phyloP scores from a whole-genome alignment of 441 rosid genomes.

The Erysimum cheiri region DNA sequence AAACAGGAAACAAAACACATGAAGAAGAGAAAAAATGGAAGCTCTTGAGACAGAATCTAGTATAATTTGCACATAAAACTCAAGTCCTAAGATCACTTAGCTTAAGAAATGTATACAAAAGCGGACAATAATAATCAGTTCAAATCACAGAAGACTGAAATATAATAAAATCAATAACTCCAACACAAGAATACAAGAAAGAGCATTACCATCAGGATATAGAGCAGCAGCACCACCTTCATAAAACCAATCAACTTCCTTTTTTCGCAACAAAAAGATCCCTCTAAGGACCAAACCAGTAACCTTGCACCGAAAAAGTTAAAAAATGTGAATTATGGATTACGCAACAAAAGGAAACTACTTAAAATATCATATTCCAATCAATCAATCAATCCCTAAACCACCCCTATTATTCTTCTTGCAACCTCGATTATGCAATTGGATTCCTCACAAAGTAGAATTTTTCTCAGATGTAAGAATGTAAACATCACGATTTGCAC shows the following conservation, averaged over 20 bases:
- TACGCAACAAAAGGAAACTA: neutral
- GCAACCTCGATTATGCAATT: neutral
- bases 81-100: neutral
- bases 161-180: neutral
- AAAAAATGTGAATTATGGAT: slow-evolving; percentile 12
- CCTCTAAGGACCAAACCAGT: slow-evolving; percentile 94
- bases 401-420: neutral
- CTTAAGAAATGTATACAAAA: neutral
- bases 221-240: slow-evolving; percentile 97
- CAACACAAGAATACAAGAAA: slow-evolving; percentile 9
- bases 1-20: slow-evolving; percentile 21
- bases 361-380: neutral
- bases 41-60: neutral
- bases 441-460: neutral
- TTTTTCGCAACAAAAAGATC: slow-evolving; percentile 86
- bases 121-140: neutral
- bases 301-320: slow-evolving; percentile 52
- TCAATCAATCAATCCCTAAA: neutral
- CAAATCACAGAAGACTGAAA: neutral
- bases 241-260: slow-evolving; percentile 98
- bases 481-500: slow-evolving; percentile 44
- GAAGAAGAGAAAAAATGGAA: neutral
- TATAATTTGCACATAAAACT: neutral
- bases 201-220: slow-evolving; percentile 80
- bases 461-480: neutral